phyloP scores from a whole-genome alignment of 1,284 basidiomycete species.

The Ceratobasidium sp. region DNA sequence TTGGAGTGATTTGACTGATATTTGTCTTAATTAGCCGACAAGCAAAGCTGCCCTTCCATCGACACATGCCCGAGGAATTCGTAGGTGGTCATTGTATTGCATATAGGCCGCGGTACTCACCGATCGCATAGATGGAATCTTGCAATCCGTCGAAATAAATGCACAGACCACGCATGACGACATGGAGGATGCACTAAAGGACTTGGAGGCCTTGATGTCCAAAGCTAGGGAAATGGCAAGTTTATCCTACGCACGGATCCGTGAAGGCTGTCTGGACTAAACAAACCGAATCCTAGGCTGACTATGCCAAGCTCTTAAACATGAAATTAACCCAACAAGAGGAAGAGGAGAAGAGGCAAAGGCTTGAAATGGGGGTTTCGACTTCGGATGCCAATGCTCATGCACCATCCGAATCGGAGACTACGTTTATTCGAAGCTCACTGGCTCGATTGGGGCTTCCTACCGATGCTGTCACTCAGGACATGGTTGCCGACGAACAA shows the following conservation, averaged over 20 bases:
- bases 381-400: slow-evolving; percentile 17
- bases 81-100: neutral
- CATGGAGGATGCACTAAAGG: slow-evolving; percentile 82
- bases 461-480: slow-evolving; percentile 83
- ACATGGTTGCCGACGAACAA: slow-evolving; percentile 87
- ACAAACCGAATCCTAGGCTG: slow-evolving; percentile 50
- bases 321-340: slow-evolving; percentile 75
- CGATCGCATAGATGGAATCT: slow-evolving; percentile 75
- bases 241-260: neutral
- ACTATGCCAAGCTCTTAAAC: slow-evolving; percentile 87
- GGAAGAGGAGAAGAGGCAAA: slow-evolving; percentile 41
- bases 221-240: slow-evolving; percentile 91
- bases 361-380: slow-evolving; percentile 40
- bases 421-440: slow-evolving; percentile 85
- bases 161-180: slow-evolving; percentile 68
- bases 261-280: too few species aligned
- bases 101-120: neutral
- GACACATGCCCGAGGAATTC: slow-evolving; percentile 30
- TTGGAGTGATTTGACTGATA: slow-evolving; percentile 1
- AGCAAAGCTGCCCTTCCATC: slow-evolving; percentile 10
- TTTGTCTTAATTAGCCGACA: neutral
- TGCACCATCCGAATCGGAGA: slow-evolving; percentile 64
- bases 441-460: slow-evolving; percentile 88
- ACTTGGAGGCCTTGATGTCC: slow-evolving; percentile 90
- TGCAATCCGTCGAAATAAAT: slow-evolving; percentile 74